Percentiles rank a stretch among this genome's conserved stretches.
These are phyloP conservation scores for Picochlorum sp. DNA, from an alignment of 139 green algal species.

Conservation along the genomic window DNA sequence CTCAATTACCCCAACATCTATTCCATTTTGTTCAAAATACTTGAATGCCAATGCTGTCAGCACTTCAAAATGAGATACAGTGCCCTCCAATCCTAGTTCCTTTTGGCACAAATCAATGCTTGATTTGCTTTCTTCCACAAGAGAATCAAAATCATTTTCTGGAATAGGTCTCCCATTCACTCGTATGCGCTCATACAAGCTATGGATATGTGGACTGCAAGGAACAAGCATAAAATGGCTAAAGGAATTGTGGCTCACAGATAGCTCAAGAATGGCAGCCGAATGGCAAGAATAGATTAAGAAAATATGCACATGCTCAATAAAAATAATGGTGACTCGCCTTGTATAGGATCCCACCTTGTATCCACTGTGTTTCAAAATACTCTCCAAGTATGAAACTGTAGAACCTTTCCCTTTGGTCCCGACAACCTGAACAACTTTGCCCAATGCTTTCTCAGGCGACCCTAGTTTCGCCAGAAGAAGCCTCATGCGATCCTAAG, in stretches of 20 bases:
- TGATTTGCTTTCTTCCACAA: conserved; percentile 1
- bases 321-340: no score
- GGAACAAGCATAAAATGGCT: background rate
- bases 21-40: conserved; percentile 47
- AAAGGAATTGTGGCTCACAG: no score
- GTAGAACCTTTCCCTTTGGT: conserved; percentile 88
- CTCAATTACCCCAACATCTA: conserved; percentile 72
- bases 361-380: conserved; percentile 47
- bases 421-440: conserved; percentile 66
- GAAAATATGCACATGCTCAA: background rate
- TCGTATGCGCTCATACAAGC: conserved; percentile 61
- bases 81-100: no score
- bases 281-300: no score
- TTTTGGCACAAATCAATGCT: conserved; percentile 1
- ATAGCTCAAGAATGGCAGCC: no score
- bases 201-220: conserved; percentile 58
- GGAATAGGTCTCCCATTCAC: conserved; percentile 22
- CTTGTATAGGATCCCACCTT: conserved; percentile 60
- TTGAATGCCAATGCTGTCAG: conserved; percentile 62
- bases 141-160: conserved; percentile 2
- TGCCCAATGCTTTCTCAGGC: conserved; percentile 34
- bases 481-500: conserved; percentile 47
- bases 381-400: conserved; percentile 42
- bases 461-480: conserved; percentile 48
- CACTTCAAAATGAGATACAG: conserved; percentile 73